Evolutionary conservation across 1,284 basidiomycete genomes (phyloP), one percentile per base, ranked within the genome.

Genomic region (Cerrena zonata): DNA sequence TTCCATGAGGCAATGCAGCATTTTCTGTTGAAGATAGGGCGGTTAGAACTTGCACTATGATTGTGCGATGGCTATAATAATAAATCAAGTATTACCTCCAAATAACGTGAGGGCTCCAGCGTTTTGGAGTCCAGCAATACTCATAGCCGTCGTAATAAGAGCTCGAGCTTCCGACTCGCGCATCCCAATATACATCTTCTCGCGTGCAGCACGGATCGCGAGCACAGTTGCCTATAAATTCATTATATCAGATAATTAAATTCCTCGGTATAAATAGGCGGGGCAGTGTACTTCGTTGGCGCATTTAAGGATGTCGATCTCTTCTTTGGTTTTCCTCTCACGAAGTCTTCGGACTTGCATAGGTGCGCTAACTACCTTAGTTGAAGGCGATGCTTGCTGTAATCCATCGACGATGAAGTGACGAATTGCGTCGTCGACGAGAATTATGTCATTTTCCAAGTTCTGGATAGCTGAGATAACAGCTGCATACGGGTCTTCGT

Each of bases 1-100:
- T 75, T 2, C 89, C 91, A 63, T 94, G 91, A 2, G 90, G 91
- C 18, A 91, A 76, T 0, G 89, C 90, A 1, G 89, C 91, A 56
- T 91, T 89, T 57, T 86, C 89, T 91, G 64, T 13, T 26, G 43
- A 51, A 47, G 15, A 50, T 4, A 19, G 39, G n/a, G n/a, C n/a
- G n/a, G n/a, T n/a, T n/a, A n/a, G n/a, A n/a, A n/a, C n/a, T n/a
- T n/a, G n/a, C n/a, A n/a, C n/a, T n/a, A n/a, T n/a, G n/a, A n/a
- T n/a, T n/a, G n/a, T n/a, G n/a, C n/a, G n/a, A n/a, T n/a, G n/a
- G n/a, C n/a, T n/a, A 18, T 34, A 15, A 34, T 15, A 24, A 30
- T 10, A 24, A 4, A 13, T n/a, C 19, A 45, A 13, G 13, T 12
- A 47, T 50, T 56, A 88, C 89, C 84, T 59, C 90, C 89, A 61